Base-by-base conservation (phyloP, 169 alveolate species). In the Eimeria sp. region DNA sequence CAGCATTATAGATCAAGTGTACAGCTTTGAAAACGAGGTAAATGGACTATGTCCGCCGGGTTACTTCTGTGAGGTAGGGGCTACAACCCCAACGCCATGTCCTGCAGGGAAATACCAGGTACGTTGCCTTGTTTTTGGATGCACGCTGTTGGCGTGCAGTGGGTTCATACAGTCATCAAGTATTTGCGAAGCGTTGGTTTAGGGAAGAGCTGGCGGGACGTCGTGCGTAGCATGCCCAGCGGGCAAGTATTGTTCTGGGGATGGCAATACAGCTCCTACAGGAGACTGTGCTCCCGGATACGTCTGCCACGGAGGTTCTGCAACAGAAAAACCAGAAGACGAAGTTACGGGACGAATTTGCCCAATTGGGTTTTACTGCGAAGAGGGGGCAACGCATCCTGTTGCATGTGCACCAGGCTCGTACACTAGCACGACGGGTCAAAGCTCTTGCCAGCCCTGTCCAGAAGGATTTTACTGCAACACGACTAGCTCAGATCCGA, bases 241-340 rank as follows among this genome's bases (percentile, higher is more conserved):
- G 77, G 98, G 98, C 40, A 90, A 80, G 60, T 96, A 96, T 49
- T 96, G 97, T 77, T 37, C 95, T n/a, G 95, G 91, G 14, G 33
- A 74, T 52, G 89, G 89, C 52, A 76, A 76, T 60, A 62, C 37
- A 49, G 40, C 95, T 43, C 95, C 95, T 8, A 91, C 85, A 20
- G 95, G 95, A 25, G 46, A 54, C 62, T 91, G 95, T 56, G 80
- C 82, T 20, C 66, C 91, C 33, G 95, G 95, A 25, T 89, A 52
- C 62, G 72, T 71, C 30, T 89, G 95, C 77, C 33, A 68, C 58
- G 20, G 30, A 30, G 95, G 88, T 18, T n/a, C 95, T 30, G 46
- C 66, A 37, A 71, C 88, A 4, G 13, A 52, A 16, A 27, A 54
- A 37, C 95, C 95, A 43, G 30, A 27, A 27, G 95, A 71, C 49